Base-by-base conservation (phyloP, 1,139 yeast genomes). In the Diutina neorugosa region DNA sequence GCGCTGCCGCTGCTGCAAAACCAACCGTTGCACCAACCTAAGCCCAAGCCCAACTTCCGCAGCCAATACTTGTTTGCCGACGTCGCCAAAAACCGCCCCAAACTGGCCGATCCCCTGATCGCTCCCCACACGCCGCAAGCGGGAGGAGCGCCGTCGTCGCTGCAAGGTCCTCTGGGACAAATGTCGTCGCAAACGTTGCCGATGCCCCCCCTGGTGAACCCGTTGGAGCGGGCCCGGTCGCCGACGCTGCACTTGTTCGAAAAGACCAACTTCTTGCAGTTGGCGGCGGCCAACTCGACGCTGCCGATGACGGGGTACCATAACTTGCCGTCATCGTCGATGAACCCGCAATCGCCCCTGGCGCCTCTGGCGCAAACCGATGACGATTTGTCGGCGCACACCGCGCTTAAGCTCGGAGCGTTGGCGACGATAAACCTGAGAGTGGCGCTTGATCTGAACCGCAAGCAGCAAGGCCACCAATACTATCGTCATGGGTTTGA, bases 401-500 rank as follows among this genome's bases (percentile, higher is more conserved):
- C 76, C 44, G 72, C 74, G 9, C 65, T 78, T 58, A 82, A 82
- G 63, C 66, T 82, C 57, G 83, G 84, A 23, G 86, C 86, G 1
- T 69, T 82, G 56, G 78, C 83, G 19, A 82, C 87, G 4, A 81
- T 82, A 55, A 80, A 81, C 59, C 78, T 79, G 12, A 67, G 87
- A 53, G 81, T 78, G 21, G 83, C 82, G 12, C 69, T 81, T 57
- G 86, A 82, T 61, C 76, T 80, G 7, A 72, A 69, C 60, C 74
- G 77, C 60, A 78, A 76, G 61, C 65, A 65, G 44, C 48, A 44
- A 12, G 58, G 52, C 54, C 20, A 54, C 53, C 41, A 18, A 23
- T 44, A 56, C 56, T 52, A 53, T 60, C n/a, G 55, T 59, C 55
- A 58, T 21, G 51, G 49, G 21, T 66, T 62, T 56, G 73, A 69